Base-by-base conservation (phyloP, 2,329 filamentous ascomycete genomes). In the Aspergillus brasiliensis region DNA sequence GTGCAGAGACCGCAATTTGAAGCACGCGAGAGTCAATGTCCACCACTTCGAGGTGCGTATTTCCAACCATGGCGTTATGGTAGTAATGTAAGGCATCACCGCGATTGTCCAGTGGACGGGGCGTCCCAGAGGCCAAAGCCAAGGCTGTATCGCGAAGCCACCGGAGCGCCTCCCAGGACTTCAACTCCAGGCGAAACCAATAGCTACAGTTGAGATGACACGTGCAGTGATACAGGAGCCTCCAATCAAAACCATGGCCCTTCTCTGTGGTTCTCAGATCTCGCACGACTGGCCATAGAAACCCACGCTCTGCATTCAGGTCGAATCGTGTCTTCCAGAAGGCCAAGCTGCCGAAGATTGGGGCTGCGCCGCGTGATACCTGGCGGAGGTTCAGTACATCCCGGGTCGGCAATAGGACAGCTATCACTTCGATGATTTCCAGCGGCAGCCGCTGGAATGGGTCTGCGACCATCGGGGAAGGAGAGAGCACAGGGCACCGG, bases 41-140 rank as follows among this genome's bases (percentile, higher is more conserved):
- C 0, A 57, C 54, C 5, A 21, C 28, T 19, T 60, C 46, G 11
- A 38, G 34, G 10, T 31, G 40, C 8, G 38, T 57, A 19, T 40
- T 34, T 13, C 40, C 21, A 28, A 17, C 19, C 6, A 6, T 7
- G 34, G 58, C 48, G 11, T 55, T 51, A 37, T 64, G 60, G 23
- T 64, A 64, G 34, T 64, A 51, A 31, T 64, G 51, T n/a, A 60
- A 25, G 17, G 57, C 60, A 7, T 48, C 52, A 3, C 62, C 57
- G 21, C 34, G 37, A 42, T 59, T 62, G 34, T 54, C 51, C 11
- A 59, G 49, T 8, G 59, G 59, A 31, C 56, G 44, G 21, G n/a
- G 15, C 1, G 8, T 28, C 8, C 31, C 53, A 3, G 17, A 8
- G 8, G 21, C 37, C 27, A 57, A 42, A n/a, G 62, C 60, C 15